Evolutionary conservation across 257 asterid species (phyloP).

Genomic region (Fraxinus cuspidata): DNA sequence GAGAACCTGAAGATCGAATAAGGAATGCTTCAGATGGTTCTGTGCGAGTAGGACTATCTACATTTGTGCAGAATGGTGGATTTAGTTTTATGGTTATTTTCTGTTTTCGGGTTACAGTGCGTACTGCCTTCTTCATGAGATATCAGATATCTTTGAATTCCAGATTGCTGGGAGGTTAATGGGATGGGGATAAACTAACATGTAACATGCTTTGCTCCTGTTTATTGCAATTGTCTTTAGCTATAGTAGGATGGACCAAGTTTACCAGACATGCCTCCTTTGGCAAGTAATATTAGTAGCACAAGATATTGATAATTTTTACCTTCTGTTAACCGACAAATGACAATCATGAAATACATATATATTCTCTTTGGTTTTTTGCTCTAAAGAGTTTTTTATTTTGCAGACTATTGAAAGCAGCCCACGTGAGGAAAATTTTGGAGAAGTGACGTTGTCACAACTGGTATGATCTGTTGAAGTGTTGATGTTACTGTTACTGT

Average conservation of each 20-base stretch:
- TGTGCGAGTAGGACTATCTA: neutral
- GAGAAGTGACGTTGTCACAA: conserved; percentile 68
- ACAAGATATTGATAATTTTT: conserved; percentile 2
- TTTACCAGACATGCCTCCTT: conserved; percentile 9
- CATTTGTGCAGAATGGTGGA: neutral
- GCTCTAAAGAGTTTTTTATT: conserved; percentile 24
- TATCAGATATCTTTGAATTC: neutral
- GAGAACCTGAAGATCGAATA: neutral
- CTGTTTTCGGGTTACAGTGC: neutral
- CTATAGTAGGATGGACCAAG: conserved; percentile 12
- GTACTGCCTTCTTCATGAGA: neutral
- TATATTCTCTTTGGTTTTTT: conserved; percentile 16
- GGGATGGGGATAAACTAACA: neutral
- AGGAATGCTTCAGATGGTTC: neutral
- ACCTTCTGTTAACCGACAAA: neutral
- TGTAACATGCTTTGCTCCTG: neutral
- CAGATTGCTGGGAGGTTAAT: neutral
- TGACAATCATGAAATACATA: neutral
- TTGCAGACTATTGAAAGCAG: conserved; percentile 84
- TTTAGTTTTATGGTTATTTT: neutral
- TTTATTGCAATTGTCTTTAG: conserved; percentile 12
- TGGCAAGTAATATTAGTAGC: neutral
- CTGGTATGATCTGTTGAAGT: conserved; percentile 50
- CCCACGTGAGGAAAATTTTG: conserved; percentile 53
- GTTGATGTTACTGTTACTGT: conserved; percentile 3